These are phyloP conservation scores for Akanthomyces muscarius DNA, from an alignment of 2,329 filamentous ascomycete species.

Conservation along the genomic window DNA sequence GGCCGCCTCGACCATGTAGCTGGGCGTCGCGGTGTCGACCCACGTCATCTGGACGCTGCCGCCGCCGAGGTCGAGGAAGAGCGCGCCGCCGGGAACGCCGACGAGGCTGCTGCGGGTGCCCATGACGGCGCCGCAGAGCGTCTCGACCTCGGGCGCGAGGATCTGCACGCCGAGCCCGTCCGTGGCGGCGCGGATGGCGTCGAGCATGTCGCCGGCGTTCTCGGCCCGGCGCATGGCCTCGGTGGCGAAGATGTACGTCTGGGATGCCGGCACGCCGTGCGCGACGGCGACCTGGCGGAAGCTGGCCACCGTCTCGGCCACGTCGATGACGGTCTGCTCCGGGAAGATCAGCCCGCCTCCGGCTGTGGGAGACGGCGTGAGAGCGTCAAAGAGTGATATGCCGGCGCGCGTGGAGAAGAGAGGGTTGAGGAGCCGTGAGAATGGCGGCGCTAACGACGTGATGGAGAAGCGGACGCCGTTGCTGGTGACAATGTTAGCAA, in stretches of 20 bases:
- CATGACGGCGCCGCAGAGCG: slow-evolving; percentile 70
- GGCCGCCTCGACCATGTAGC: slow-evolving; percentile 53
- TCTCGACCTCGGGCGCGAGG: slow-evolving; percentile 76
- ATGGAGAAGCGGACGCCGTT: slow-evolving; percentile 94
- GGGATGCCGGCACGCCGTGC: slow-evolving; percentile 60
- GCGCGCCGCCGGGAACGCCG: slow-evolving; percentile 55
- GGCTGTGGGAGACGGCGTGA: slow-evolving; percentile 47
- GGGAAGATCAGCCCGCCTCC: slow-evolving; percentile 42
- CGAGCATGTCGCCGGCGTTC: slow-evolving; percentile 67
- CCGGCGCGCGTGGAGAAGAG: slow-evolving; percentile 72
- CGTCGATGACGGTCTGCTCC: slow-evolving; percentile 55
- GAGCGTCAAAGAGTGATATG: slow-evolving; percentile 84
- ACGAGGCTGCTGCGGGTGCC: slow-evolving; percentile 74
- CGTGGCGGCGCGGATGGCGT: slow-evolving; percentile 57
- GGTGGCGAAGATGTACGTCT: slow-evolving; percentile 76
- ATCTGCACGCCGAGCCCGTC: slow-evolving; percentile 66
- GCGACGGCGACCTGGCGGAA: slow-evolving; percentile 69
- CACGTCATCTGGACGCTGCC: slow-evolving; percentile 64
- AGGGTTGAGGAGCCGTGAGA: slow-evolving; percentile 68
- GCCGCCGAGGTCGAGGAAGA: slow-evolving; percentile 85
- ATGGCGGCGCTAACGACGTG: slow-evolving; percentile 69
- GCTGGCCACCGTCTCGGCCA: slow-evolving; percentile 61
- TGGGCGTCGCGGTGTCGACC: slow-evolving; percentile 45
- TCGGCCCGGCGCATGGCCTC: slow-evolving; percentile 80
- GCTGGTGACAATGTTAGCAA: slow-evolving; percentile 39